These are phyloP conservation scores for Quercus dentata DNA, from an alignment of 306 rosid genomes.

Conservation along the genomic window DNA sequence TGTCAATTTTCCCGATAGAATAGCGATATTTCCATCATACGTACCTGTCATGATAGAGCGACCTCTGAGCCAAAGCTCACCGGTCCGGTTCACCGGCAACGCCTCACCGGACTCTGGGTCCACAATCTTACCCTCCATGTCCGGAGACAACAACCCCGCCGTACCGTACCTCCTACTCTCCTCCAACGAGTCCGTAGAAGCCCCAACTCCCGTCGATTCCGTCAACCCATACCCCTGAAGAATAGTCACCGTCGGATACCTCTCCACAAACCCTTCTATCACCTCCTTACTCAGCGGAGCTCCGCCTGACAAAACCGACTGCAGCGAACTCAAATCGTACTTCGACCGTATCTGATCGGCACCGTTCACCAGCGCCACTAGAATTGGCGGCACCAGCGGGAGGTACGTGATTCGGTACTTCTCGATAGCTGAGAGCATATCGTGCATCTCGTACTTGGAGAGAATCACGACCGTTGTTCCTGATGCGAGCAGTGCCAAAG, in stretches of 20 bases:
- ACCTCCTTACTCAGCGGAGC: conserved; percentile 92
- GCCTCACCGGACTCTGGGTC: conserved; percentile 46
- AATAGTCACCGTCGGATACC: conserved; percentile 51
- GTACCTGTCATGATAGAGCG: conserved; percentile 83
- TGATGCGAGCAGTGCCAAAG: conserved; percentile 53
- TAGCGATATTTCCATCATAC: conserved; percentile 15
- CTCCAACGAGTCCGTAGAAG: conserved; percentile 75
- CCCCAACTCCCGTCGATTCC: conserved; percentile 77
- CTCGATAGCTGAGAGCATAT: conserved; percentile 59
- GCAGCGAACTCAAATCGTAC: conserved; percentile 65
- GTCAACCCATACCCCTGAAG: conserved; percentile 90
- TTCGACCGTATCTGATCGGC: conserved; percentile 56
- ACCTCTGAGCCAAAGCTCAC: conserved; percentile 94
- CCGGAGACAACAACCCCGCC: conserved; percentile 71
- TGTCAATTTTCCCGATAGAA: too few species aligned
- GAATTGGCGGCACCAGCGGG: conserved; percentile 86
- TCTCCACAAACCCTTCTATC: conserved; percentile 69
- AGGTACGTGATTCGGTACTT: conserved; percentile 51
- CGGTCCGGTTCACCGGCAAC: conserved; percentile 51
- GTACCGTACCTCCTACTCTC: conserved; percentile 90
- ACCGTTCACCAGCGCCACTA: conserved; percentile 64
- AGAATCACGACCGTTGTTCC: conserved; percentile 73
- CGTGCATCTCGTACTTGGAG: conserved; percentile 77
- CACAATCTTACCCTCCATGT: conserved; percentile 65
- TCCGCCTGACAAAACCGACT: conserved; percentile 61